These are phyloP conservation scores for Hirsutella minnesotensis DNA, from an alignment of 2,329 filamentous ascomycete species.

Conservation along the genomic window DNA sequence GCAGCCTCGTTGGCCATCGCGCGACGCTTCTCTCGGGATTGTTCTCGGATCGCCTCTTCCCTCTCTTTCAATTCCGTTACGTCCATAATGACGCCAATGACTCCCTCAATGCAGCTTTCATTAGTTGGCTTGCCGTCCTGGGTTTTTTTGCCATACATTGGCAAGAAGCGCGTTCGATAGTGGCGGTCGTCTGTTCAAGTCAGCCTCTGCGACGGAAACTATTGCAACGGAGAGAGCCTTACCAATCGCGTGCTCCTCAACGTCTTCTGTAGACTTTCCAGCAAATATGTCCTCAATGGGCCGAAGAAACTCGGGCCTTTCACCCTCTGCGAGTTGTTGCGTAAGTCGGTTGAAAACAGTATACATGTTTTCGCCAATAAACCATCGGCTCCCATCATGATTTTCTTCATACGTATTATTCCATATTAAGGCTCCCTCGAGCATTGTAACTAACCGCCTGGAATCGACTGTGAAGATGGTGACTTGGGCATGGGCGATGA, in stretches of 20 bases:
- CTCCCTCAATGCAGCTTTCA: constrained; percentile 50
- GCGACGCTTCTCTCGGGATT: constrained; percentile 57
- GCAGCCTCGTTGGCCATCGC: constrained; percentile 65
- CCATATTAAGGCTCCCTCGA: constrained; percentile 57
- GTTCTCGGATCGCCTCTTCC: constrained; percentile 49
- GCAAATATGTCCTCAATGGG: constrained; percentile 53
- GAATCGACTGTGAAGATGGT: constrained; percentile 64
- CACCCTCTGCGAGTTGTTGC: constrained; percentile 27
- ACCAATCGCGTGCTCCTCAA: constrained; percentile 51
- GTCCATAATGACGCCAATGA: constrained; percentile 71
- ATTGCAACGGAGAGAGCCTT: constrained; percentile 8
- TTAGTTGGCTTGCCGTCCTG: constrained; percentile 33
- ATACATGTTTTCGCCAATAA: constrained; percentile 51
- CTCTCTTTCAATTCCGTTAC: constrained; percentile 60
- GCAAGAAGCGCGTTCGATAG: constrained; percentile 61
- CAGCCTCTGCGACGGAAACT: not conserved
- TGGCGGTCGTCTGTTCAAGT: constrained; percentile 42
- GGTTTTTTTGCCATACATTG: constrained; percentile 46
- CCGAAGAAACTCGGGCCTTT: constrained; percentile 36
- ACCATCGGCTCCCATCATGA: constrained; percentile 30
- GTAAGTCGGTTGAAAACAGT: constrained; percentile 47
- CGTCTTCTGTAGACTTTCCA: constrained; percentile 47
- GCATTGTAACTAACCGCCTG: constrained; percentile 49
- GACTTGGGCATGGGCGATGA: constrained; percentile 63
- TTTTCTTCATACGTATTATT: constrained; percentile 27